Base-by-base conservation (phyloP, 2,329 filamentous ascomycete species). In the Aspergillus sp. region DNA sequence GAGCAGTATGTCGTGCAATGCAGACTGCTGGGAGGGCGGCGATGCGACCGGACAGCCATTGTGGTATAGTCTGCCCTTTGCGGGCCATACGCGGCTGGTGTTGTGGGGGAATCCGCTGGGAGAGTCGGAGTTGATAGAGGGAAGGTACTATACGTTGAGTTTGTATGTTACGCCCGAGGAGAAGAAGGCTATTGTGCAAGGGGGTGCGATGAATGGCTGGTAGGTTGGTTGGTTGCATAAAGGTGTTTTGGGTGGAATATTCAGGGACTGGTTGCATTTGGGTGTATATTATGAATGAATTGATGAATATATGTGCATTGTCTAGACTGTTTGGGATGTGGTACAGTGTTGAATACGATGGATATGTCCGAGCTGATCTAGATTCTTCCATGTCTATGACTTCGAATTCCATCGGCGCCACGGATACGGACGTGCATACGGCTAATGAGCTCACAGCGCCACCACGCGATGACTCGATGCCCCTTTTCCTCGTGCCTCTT, bases 81-180 rank as follows among this genome's bases (percentile, higher is more conserved):
- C 53, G 6, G 58, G 59, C n/a, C 45, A 56, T n/a, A 51, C 53
- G 19, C 47, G 56, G 50, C 24, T 63, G 45, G 60, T 59, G 8
- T 26, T 63, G 5, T 55, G 41, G 2, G 54, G 53, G 17, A 38
- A 52, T 22, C 32, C 36, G 8, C 22, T 42, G 10, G 58, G 60
- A 24, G 61, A 60, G 49, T 60, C 56, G 43, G 61, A 62, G 42
- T 48, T 62, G 50, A 60, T 62, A 24, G 54, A 59, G 47, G 60
- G 59, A 26, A 49, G 57, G 48, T 47, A 57, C 43, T 61, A 61
- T 57, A 55, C 60, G 48, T 46, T 63, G 47, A 62, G 61, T 52
- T 50, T 63, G 55, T 61, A 59, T 51, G 42, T 63, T 45, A 62
- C 52, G 50, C 50, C 55, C 3, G 52, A 60, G 50, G 61, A 63